Conservation (phyloP, 768 basidiomycete genomes). For the Pleurotus cornucopiae region DNA sequence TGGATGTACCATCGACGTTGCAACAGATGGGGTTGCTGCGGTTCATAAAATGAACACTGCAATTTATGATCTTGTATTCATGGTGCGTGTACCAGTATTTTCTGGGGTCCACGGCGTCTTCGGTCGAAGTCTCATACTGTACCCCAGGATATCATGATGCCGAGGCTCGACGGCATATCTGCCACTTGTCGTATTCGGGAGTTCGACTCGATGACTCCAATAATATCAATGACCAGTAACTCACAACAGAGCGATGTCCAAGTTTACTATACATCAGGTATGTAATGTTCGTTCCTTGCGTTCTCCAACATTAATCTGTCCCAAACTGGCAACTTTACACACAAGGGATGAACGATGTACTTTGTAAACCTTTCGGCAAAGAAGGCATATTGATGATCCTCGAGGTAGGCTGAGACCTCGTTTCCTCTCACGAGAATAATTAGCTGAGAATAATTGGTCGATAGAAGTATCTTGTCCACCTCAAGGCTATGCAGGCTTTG, state of each 20-base stretch:
- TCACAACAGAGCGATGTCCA: neutral
- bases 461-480: slow-evolving; percentile 5
- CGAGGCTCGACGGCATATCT: slow-evolving; percentile 3
- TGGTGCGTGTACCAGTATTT: neutral
- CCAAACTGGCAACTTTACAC: neutral
- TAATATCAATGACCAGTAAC: slow-evolving; percentile 7
- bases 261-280: slow-evolving; percentile 6
- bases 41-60: slow-evolving; percentile 1
- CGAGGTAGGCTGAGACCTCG: neutral
- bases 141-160: slow-evolving; percentile 6
- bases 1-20: slow-evolving; percentile 1
- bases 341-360: slow-evolving; percentile 3
- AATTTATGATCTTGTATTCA: slow-evolving; percentile 6
- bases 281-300: too few species aligned
- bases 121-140: neutral
- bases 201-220: slow-evolving; percentile 3
- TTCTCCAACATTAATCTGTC: neutral
- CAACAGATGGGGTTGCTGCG: slow-evolving; percentile 4
- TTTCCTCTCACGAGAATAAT: neutral
- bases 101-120: too few species aligned
- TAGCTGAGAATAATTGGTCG: neutral
- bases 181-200: neutral
- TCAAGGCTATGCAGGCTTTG: slow-evolving; percentile 3
- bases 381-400: slow-evolving; percentile 1
- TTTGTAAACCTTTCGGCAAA: slow-evolving; percentile 3